phyloP scores from a whole-genome alignment of 306 rosid genomes.

The Prunus salicina region DNA sequence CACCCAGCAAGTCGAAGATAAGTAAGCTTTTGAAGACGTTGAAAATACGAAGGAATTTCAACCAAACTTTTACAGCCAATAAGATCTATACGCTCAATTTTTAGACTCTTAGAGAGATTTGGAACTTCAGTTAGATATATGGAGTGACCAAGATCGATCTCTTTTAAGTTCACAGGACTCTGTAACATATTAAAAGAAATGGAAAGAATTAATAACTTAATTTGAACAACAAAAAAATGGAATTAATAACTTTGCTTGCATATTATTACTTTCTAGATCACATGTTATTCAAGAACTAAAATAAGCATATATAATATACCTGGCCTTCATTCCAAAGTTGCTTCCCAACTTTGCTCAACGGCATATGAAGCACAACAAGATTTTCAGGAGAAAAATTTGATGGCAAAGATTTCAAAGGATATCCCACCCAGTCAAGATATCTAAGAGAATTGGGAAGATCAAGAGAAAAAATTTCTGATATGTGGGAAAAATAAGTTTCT shows the following conservation, averaged over 20 bases:
- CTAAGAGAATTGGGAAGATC: too few relatives aligned
- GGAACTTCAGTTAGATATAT: background rate
- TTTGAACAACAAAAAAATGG: too few relatives aligned
- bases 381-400: too few relatives aligned
- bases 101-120: background rate
- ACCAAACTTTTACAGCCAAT: background rate
- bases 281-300: background rate
- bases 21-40: background rate
- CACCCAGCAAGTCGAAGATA: too few relatives aligned
- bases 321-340: too few relatives aligned
- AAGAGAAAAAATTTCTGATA: too few relatives aligned
- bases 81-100: background rate
- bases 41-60: background rate
- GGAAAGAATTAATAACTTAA: background rate
- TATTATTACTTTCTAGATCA: too few relatives aligned
- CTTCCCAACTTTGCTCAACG: fast-evolving
- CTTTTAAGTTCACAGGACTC: background rate
- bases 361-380: fast-evolving
- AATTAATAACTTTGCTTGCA: background rate
- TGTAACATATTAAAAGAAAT: background rate
- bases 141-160: too few relatives aligned
- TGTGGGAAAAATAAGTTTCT: too few relatives aligned
- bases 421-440: too few relatives aligned
- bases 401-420: too few relatives aligned
- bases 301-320: too few relatives aligned